Base-by-base conservation (phyloP, 2,329 filamentous ascomycete genomes). In the Teratosphaeria viscida region DNA sequence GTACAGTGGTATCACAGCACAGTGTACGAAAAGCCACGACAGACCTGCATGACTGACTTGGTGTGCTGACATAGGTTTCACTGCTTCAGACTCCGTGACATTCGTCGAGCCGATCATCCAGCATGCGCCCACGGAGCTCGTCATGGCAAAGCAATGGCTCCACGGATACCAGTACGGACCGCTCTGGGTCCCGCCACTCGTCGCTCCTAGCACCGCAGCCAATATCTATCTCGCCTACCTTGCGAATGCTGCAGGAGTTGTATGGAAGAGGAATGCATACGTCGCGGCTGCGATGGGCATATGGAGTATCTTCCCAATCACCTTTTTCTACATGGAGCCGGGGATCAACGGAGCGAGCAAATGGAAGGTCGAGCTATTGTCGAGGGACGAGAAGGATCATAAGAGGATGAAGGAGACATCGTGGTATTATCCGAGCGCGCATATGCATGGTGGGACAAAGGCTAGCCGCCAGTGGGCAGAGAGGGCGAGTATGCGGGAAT, bases 91-190 rank as follows among this genome's bases (percentile, higher is more conserved):
- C 62, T 72, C 66, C 57, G 63, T 71, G 60, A 70, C 73, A n/a
- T 69, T 72, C 52, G 68, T 75, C 5, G 67, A 72, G 12, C 72
- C 74, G 2, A 63, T 75, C 56, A 61, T 70, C 34, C 60, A 62
- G 11, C 69, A 74, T 61, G 72, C 72, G 27, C 63, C 64, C 6
- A 66, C 65, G 47, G 59, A 66, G 39, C 70, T 70, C 57, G 60
- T 71, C 43, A 71, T 74, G 62, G 73, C 72, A 16, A 73, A 70
- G 60, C 73, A 75, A 64, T 76, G 73, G 73, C 64, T 74, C 5
- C 68, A 73, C 60, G 73, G 73, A 35, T 75, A 76, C 61, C 70
- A 71, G 60, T 70, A 71, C 55, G 71, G 71, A 10, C 67, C 72
- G 5, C 57, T 63, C 23, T 74, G 73, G 65, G 72, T 75, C 8